phyloP scores from a whole-genome alignment of 2,329 filamentous ascomycete species.

The Diaporthe sp. region DNA sequence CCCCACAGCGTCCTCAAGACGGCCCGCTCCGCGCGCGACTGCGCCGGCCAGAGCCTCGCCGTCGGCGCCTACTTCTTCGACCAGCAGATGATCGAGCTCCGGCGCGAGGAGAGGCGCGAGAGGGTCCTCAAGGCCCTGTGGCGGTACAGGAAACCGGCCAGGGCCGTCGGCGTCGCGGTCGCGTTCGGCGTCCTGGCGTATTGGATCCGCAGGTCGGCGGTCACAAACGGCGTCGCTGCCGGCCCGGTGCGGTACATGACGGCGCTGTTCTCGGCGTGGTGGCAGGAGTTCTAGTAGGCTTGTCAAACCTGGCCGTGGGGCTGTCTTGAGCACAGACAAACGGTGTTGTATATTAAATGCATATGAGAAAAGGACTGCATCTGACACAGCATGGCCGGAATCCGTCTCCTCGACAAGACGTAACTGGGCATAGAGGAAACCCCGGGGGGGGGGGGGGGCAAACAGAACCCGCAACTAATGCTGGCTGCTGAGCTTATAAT shows the following conservation, averaged over 20 bases:
- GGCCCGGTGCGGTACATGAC: slow-evolving; percentile 40
- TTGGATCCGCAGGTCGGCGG: slow-evolving; percentile 70
- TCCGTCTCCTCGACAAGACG: too few species aligned
- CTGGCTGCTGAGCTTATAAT: neutral
- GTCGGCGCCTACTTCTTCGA: slow-evolving; percentile 79
- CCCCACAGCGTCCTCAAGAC: slow-evolving; percentile 88
- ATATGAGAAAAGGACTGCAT: too few species aligned
- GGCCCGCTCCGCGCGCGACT: slow-evolving; percentile 67
- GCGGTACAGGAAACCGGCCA: slow-evolving; percentile 76
- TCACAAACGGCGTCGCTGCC: slow-evolving; percentile 34
- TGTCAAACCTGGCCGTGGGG: neutral
- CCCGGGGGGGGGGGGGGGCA: neutral
- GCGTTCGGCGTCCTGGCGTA: slow-evolving; percentile 78
- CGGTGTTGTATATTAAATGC: neutral
- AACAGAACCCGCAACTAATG: neutral
- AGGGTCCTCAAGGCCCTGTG: slow-evolving; percentile 66
- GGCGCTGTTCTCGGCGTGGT: slow-evolving; percentile 43
- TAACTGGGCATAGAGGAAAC: neutral
- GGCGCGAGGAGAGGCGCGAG: slow-evolving; percentile 72
- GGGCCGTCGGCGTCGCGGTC: slow-evolving; percentile 74
- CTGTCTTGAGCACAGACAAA: neutral
- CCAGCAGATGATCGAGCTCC: slow-evolving; percentile 80
- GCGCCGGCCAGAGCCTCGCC: slow-evolving; percentile 69
- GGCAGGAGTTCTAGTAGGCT: slow-evolving; percentile 19
- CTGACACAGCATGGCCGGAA: neutral